Base-by-base conservation (phyloP, 768 basidiomycete genomes). In the Russula brevipes region DNA sequence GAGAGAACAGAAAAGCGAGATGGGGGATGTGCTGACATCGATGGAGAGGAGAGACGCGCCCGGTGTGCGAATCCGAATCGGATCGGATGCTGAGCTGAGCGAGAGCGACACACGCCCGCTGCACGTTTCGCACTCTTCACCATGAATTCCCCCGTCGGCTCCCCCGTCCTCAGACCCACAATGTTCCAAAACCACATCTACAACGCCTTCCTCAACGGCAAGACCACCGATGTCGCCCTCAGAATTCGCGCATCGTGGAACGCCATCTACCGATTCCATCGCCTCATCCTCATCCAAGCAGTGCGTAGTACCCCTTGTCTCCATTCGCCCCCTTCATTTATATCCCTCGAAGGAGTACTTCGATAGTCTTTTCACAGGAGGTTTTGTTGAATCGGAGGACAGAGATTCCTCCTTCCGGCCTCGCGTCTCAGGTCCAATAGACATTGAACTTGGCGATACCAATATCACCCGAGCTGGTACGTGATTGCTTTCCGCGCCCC, bases 391-490 rank as follows among this genome's bases (percentile, higher is more conserved):
- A 69, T 86, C 88, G 52, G 59, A 64, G 54, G 47, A n/a, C 35
- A 55, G 42, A 31, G 57, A 49, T 17, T 30, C 36, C 49, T 36
- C 49, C 30, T 11, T 41, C 64, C 64, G 59, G 57, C 65, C 63
- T 57, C 63, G 66, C 60, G 64, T 54, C 53, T 70, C 78, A 3
- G 83, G 86, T 57, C 81, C 86, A 63, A 82, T 95, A 54, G 79
- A 85, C 66, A 77, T 95, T 49, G 78, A 79, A 50, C 88, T 94
- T 66, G 87, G 93, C 70, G 94, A 95, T 71, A 82, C 78, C 16
- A 96, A 95, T 70, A 95, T 96, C 71, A 92, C 92, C 8, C 81
- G 93, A 68, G 83, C 91, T 72, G 90, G 90, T 91, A 46, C 69
- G 85, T 77, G 46, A 19, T n/a, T 36, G 54, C 8, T 16, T 52